Base-by-base conservation (phyloP, 2,329 filamentous ascomycete genomes). In the Aspergillus ustus region DNA sequence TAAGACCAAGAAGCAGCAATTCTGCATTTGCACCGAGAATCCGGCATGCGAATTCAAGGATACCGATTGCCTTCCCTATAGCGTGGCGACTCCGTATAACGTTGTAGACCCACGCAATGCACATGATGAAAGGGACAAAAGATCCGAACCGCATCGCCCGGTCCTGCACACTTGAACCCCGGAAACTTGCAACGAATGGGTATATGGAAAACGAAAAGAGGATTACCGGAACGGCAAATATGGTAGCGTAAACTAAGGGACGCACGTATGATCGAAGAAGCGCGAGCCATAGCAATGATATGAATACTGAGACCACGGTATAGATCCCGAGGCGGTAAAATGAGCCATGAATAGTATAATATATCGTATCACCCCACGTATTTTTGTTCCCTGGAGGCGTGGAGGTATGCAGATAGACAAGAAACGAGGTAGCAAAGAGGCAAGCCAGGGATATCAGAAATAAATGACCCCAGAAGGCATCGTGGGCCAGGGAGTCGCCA, bases 151-250 rank as follows among this genome's bases (percentile, higher is more conserved):
- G 87, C 93, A 99, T 96, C 17, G 89, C 86, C 58, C 83, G 87
- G 74, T 98, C 95, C 75, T 99, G 95, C n/a, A 93, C 68, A 66
- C 89, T 90, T 15, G 83, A 78, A n/a, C 91, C 84, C 74, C 92
- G 89, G 78, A 92, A 97, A 71, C 93, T 97, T 40, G 92, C 91
- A 55, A 97, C 86, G 67, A 99, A 89, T 0, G 95, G 91, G 73
- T 98, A 98, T 37, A 99, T 79, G 31, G 91, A 93, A 75, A 98
- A 97, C 0, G 92, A 93, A 66, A 95, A 86, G 61, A 97, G 85
- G 29, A 97, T 89, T 65, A 93, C 81, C 0, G 95, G 95, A 17
- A 97, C 93, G 0, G 91, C 90, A 45, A 97, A 81, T 43, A 97
- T 78, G 64, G 97, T 91, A 59, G 91, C 78, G 67, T 89, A 88